A percentile compares a stretch with the other conserved stretches of the same genome.
phyloP scores from a whole-genome alignment of 495 filamentous ascomycete genomes.

The Extremus antarcticus region DNA sequence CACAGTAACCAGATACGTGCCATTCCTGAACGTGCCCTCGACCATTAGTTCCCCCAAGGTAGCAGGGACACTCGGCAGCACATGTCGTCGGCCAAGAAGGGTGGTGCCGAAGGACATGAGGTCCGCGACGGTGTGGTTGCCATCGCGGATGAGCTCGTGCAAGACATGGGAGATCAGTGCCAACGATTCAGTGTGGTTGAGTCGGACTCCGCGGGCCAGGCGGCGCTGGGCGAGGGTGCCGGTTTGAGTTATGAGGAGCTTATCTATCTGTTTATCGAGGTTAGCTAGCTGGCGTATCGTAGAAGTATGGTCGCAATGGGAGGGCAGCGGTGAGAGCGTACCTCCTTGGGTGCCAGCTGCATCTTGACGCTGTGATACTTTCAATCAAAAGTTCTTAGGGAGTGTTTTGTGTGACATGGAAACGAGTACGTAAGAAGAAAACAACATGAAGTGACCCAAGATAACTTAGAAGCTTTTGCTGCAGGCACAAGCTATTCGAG shows the following conservation, averaged over 20 bases:
- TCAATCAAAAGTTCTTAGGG: too few relatives aligned
- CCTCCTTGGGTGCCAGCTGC: constrained; percentile 83
- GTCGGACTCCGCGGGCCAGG: constrained; percentile 73
- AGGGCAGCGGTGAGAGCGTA: constrained; percentile 32
- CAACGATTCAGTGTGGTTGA: constrained; percentile 93
- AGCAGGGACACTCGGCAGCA: constrained; percentile 66
- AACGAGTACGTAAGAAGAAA: constrained; percentile 11
- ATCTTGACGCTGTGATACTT: constrained; percentile 41
- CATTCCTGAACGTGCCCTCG: constrained; percentile 83
- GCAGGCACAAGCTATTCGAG: not conserved
- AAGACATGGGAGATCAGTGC: constrained; percentile 83
- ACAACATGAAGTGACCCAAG: not conserved
- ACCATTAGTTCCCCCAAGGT: constrained; percentile 78
- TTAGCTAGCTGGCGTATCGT: not conserved
- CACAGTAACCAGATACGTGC: constrained; percentile 92
- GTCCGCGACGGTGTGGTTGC: constrained; percentile 78
- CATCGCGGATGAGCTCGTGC: constrained; percentile 96
- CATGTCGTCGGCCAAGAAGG: constrained; percentile 91
- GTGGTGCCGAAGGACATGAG: constrained; percentile 85
- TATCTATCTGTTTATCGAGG: constrained; percentile 60
- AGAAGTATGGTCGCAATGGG: too few relatives aligned
- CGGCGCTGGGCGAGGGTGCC: constrained; percentile 81
- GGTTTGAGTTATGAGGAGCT: constrained; percentile 85
- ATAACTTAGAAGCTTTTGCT: not conserved
- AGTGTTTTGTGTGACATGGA: constrained; percentile 5